Evolutionary conservation across 2,329 filamentous ascomycete genomes (phyloP).

Genomic region (Keithomyces neogunnii): DNA sequence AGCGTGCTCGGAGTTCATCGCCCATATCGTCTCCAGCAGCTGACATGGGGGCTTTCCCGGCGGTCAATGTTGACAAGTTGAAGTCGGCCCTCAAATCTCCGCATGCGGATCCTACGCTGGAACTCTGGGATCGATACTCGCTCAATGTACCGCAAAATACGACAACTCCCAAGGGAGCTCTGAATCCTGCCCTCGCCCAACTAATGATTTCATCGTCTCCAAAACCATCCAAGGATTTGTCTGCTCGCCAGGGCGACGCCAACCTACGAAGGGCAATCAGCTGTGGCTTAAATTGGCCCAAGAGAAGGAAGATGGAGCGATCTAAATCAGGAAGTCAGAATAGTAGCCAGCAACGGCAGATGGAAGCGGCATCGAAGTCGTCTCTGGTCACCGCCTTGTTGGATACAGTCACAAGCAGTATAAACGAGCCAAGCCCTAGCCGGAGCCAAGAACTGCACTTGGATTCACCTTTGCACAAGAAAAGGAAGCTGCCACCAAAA

Average conservation of each 20-base stretch:
- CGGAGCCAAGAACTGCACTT: constrained; percentile 19
- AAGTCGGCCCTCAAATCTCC: constrained; percentile 55
- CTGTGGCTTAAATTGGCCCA: constrained; percentile 64
- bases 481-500: constrained; percentile 20
- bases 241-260: constrained; percentile 30
- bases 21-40: constrained; percentile 58
- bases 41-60: constrained; percentile 33
- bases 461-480: constrained; percentile 37
- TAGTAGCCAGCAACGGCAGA: constrained; percentile 27
- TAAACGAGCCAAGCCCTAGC: constrained; percentile 32
- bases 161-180: constrained; percentile 34
- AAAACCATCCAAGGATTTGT: constrained; percentile 40
- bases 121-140: constrained; percentile 71
- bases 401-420: constrained; percentile 52
- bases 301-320: constrained; percentile 53
- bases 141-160: constrained; percentile 33
- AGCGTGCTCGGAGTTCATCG: constrained; percentile 67
- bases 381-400: constrained; percentile 55
- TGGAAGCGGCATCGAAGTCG: constrained; percentile 44
- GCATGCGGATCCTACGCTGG: constrained; percentile 62
- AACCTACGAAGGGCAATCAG: constrained; percentile 57
- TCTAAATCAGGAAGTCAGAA: constrained; percentile 27
- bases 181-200: constrained; percentile 52
- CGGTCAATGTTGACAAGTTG: constrained; percentile 50
- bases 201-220: constrained; percentile 65